phyloP scores from a whole-genome alignment of 164 flowering plant genomes.

The Vitis rupestris region DNA sequence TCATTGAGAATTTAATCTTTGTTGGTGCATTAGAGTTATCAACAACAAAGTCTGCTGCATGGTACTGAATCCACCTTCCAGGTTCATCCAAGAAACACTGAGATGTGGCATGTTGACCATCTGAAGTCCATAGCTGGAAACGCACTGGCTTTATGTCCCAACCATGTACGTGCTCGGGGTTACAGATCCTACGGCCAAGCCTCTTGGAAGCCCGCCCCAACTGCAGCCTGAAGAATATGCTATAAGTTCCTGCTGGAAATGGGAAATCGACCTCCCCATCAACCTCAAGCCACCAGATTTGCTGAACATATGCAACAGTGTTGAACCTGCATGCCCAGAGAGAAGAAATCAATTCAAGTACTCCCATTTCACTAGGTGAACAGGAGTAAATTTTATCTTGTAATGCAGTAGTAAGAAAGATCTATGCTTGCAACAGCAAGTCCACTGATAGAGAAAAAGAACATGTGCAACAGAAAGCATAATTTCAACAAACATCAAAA shows the following conservation, averaged over 20 bases:
- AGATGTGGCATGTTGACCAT: constrained; percentile 49
- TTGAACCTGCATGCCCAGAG: constrained; percentile 33
- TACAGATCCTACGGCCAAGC: constrained; percentile 56
- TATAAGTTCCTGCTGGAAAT: constrained; percentile 58
- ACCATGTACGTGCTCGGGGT: constrained; percentile 62
- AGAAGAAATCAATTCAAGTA: neutral
- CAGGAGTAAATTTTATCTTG: neutral
- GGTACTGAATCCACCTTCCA: constrained; percentile 58
- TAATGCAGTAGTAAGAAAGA: too few relatives aligned
- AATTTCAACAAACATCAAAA: too few relatives aligned
- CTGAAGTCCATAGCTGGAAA: constrained; percentile 60
- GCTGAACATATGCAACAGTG: constrained; percentile 64
- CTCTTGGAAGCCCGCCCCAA: constrained; percentile 45
- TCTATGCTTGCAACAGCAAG: too few relatives aligned
- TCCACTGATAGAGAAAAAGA: too few relatives aligned
- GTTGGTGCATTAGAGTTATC: constrained; percentile 22
- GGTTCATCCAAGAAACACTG: constrained; percentile 46
- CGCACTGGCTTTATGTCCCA: constrained; percentile 67
- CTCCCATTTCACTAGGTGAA: neutral
- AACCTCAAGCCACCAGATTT: constrained; percentile 81
- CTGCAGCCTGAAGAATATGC: constrained; percentile 57
- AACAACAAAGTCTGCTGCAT: constrained; percentile 55
- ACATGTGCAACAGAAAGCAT: too few relatives aligned
- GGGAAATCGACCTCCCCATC: constrained; percentile 68
- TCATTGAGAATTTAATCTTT: constrained; percentile 60